These are phyloP conservation scores for Pleurotus pulmonarius DNA, from an alignment of 768 basidiomycete genomes.

Conservation along the genomic window DNA sequence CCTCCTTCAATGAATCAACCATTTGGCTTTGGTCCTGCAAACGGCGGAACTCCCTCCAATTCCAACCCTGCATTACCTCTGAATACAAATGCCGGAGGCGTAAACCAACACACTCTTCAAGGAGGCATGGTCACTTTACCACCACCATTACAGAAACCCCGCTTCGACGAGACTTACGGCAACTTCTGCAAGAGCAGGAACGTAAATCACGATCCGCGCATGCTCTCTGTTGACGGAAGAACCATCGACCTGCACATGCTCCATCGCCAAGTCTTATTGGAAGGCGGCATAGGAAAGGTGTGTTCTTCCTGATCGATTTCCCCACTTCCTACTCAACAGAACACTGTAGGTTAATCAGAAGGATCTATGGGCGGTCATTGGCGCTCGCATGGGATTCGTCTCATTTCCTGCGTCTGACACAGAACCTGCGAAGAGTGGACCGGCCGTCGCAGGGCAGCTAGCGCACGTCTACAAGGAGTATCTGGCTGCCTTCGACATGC, in stretches of 20 bases:
- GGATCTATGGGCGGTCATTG: constrained; percentile 65
- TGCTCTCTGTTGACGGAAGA: constrained; percentile 49
- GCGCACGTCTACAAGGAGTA: constrained; percentile 58
- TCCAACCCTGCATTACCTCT: constrained; percentile 11
- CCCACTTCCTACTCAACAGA: constrained; percentile 5
- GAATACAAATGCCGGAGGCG: constrained; percentile 14
- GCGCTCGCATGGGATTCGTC: constrained; percentile 62
- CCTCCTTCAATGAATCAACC: constrained; percentile 20
- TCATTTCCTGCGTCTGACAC: constrained; percentile 58
- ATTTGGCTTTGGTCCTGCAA: constrained; percentile 9
- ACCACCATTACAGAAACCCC: constrained; percentile 44
- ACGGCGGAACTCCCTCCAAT: constrained; percentile 5
- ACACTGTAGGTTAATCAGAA: constrained; percentile 44
- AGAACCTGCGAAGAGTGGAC: constrained; percentile 61
- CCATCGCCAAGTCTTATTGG: constrained; percentile 55
- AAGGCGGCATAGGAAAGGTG: constrained; percentile 51
- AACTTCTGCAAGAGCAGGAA: constrained; percentile 41
- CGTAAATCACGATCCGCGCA: constrained; percentile 33
- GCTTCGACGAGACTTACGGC: constrained; percentile 51
- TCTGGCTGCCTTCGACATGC: constrained; percentile 51
- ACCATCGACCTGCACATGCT: constrained; percentile 57
- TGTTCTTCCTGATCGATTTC: constrained; percentile 14
- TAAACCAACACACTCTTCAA: constrained; percentile 12
- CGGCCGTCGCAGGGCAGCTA: constrained; percentile 57
- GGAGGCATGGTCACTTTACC: constrained; percentile 14